phyloP scores from a whole-genome alignment of 2,329 filamentous ascomycete genomes.

The Neonectria neomacrospora region DNA sequence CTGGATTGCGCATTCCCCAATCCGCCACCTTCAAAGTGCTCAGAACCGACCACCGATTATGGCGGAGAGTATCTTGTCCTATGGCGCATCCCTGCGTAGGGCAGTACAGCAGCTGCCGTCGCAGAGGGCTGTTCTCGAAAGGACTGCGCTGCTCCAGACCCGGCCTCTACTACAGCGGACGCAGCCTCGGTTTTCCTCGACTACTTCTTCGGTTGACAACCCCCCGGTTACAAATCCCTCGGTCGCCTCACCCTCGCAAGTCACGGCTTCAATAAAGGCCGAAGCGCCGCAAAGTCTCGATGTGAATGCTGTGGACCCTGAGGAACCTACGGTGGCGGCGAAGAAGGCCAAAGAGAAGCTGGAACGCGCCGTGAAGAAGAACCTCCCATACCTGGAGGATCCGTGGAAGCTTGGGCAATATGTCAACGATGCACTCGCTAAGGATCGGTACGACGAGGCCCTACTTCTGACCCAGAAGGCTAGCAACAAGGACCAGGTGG shows the following conservation, averaged over 20 bases:
- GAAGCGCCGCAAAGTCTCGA: constrained; percentile 42
- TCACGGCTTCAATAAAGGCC: constrained; percentile 8
- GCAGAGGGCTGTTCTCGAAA: constrained; percentile 19
- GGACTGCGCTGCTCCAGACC: constrained; percentile 21
- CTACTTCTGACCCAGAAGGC: constrained; percentile 74
- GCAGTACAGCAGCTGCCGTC: constrained; percentile 34
- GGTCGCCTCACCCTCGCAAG: constrained; percentile 10
- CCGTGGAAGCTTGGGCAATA: constrained; percentile 77
- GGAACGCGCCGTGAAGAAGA: constrained; percentile 59
- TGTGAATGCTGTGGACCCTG: constrained; percentile 14
- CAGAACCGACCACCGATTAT: constrained; percentile 28
- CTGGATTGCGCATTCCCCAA: neutral
- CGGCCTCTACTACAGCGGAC: constrained; percentile 22
- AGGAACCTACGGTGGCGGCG: constrained; percentile 26
- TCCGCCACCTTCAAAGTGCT: neutral
- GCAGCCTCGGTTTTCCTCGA: constrained; percentile 32
- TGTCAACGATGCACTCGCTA: constrained; percentile 69
- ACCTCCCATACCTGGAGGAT: constrained; percentile 74
- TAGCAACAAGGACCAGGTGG: constrained; percentile 71
- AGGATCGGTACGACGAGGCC: constrained; percentile 73
- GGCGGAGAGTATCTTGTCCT: constrained; percentile 44
- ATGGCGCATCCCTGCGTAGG: constrained; percentile 44
- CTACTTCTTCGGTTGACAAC: neutral
- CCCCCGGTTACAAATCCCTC: neutral
- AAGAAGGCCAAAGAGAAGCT: constrained; percentile 44